Evolutionary conservation across 2,329 filamentous ascomycete species (phyloP), one percentile per base, ranked within the genome.

Genomic region (Thermothelomyces thermophilus): DNA sequence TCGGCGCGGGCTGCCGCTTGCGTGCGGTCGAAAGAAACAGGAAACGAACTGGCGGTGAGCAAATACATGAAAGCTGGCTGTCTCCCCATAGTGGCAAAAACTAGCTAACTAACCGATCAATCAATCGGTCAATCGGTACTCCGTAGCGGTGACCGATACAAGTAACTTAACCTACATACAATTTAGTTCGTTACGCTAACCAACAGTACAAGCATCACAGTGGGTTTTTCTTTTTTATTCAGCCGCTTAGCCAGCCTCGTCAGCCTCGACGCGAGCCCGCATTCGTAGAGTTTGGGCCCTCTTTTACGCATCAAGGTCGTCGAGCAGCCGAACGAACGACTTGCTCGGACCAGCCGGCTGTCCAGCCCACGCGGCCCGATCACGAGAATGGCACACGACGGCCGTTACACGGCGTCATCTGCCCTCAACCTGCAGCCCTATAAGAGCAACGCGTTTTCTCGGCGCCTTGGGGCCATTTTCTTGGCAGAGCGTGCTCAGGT

Each of bases 1-100:
- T 48, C 57, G 48, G 47, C 50, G 53, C 49, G 17, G 46, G 31
- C 28, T 45, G 42, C 45, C 47, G 52, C 31, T 14, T 35, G 16
- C 14, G 44, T 48, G 31, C 41, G 33, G 31, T 36, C 40, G 50
- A 48, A 44, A 46, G 44, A 54, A 46, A 48, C 51, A 42, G 39
- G 44, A 22, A 6, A 46, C 34, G 40, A 60, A 58, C 58, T 58
- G 57, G 57, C 58, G 58, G 58, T 60, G 58, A 60, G 51, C 43
- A 22, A 24, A 26, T 26, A 45, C 35, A 33, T 26, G 35, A 17
- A 39, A 11, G 4, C 30, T 24, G 17, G 31, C 42, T 35, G 42
- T 9, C 33, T 11, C 8, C 13, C 33, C n/a, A n/a, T n/a, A n/a
- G 13, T 16, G 13, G 33, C 33, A 14, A n/a, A 16, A 35, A 35